phyloP scores from a whole-genome alignment of 805 yeast genomes.

The Kuraishia hungarica region DNA sequence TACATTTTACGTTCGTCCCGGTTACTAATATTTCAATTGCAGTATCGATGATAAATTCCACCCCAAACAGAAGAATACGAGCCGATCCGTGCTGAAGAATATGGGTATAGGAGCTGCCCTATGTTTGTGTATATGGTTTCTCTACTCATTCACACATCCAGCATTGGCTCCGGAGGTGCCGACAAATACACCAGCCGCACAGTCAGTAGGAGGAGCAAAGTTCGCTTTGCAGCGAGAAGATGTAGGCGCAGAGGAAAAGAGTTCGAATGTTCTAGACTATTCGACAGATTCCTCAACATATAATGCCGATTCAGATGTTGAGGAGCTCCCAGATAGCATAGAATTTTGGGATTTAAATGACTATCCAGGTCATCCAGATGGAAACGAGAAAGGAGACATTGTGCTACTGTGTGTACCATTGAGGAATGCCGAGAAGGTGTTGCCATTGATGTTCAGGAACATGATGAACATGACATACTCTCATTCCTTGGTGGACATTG shows the following conservation, averaged over 20 bases:
- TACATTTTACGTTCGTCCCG: too few species aligned
- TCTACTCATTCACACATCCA: neutral
- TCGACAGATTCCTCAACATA: neutral
- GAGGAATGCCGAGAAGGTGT: slow-evolving; percentile 67
- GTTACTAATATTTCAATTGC: neutral
- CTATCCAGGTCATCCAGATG: slow-evolving; percentile 44
- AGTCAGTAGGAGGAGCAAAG: neutral
- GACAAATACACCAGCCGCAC: neutral
- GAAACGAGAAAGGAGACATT: slow-evolving; percentile 45
- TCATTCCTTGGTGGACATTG: slow-evolving; percentile 71
- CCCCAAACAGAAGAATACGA: neutral
- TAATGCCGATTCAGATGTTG: neutral
- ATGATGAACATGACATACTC: slow-evolving; percentile 82
- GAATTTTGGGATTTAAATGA: slow-evolving; percentile 55
- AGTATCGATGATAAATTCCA: neutral
- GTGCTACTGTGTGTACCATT: slow-evolving; percentile 68
- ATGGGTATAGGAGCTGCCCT: neutral
- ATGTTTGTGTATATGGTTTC: neutral
- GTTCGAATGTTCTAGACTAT: neutral
- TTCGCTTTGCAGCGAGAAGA: neutral
- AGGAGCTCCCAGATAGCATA: slow-evolving; percentile 21
- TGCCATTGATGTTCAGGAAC: slow-evolving; percentile 79
- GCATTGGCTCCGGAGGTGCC: neutral
- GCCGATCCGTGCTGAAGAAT: neutral
- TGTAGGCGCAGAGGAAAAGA: neutral